Conservation (phyloP, 352 stramenopile genomes). For the Phytophthora crassamura region DNA sequence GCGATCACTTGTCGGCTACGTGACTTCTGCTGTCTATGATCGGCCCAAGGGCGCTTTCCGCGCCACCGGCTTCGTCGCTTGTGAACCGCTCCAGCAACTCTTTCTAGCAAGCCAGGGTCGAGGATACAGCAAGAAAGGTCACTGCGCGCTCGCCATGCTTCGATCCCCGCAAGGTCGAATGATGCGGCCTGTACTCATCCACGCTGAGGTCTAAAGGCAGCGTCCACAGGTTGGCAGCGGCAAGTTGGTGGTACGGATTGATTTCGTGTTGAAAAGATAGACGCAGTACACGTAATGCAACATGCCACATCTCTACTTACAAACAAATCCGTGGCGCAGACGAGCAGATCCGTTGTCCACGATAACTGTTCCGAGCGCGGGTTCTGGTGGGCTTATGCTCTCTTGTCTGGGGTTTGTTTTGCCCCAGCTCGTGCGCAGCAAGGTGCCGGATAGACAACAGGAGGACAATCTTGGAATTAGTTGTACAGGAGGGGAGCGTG, state of each 20-base stretch:
- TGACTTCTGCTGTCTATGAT: constrained; percentile 85
- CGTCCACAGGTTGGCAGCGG: not conserved
- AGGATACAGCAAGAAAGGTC: constrained; percentile 13
- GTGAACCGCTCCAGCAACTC: constrained; percentile 65
- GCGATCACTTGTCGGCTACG: constrained; percentile 60
- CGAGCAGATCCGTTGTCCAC: constrained; percentile 11
- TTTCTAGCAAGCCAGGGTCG: constrained; percentile 38
- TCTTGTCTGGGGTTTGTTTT: constrained; percentile 21
- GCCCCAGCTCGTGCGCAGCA: constrained; percentile 11
- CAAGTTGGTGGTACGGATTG: not conserved
- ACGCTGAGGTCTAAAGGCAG: constrained; percentile 24
- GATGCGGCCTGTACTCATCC: constrained; percentile 57
- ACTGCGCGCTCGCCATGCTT: constrained; percentile 53
- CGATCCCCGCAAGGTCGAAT: constrained; percentile 54
- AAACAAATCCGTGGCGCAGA: constrained; percentile 16
- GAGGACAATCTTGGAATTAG: constrained; percentile 24
- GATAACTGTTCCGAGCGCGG: constrained; percentile 6
- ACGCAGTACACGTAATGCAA: constrained; percentile 18
- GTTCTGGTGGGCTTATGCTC: constrained; percentile 17
- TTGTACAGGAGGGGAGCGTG: constrained; percentile 37
- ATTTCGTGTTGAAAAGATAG: constrained; percentile 15
- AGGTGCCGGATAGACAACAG: constrained; percentile 13
- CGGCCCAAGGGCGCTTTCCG: constrained; percentile 72
- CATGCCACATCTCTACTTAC: constrained; percentile 34
- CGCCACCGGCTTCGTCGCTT: constrained; percentile 69